Evolutionary conservation across 1,139 yeast species (phyloP), one percentile per base, ranked within the genome.

Genomic region (Spathaspora sp.): DNA sequence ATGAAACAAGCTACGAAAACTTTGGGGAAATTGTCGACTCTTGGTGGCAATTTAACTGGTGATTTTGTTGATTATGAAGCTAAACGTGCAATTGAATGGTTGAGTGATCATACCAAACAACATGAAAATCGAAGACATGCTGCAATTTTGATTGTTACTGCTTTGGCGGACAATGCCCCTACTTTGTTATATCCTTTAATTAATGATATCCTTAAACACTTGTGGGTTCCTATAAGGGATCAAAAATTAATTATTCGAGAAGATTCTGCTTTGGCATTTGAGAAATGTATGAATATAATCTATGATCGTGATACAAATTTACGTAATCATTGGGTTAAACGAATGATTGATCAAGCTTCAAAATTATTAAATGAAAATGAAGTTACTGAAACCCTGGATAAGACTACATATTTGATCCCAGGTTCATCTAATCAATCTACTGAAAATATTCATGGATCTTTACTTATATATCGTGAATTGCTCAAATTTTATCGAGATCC

Each of bases 1-100:
- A 88, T 91, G 91, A 80, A 82, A 52, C 80, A 86, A 29, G 97
- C 98, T 2, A 89, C 96, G 1, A 78, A 77, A 45, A 88, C 97
- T 0, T 72, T 93, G 55, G 98, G 98, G 7, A 86, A 86, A 56
- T 71, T 93, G 53, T 96, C 98, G 0, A 81, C 86, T 1, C 91
- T 96, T 0, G 96, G 96, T 23, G 95, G 96, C 1, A 82, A 95
- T 1, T 69, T 90, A 46, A 89, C 96, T 0, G 90, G 95, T 0
- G 97, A 90, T 47, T 86, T 93, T 64, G 97, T 93, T 25, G 97
- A 91, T 53, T 87, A 83, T 56, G 97, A 93, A 62, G 95, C 95
- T 10, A 88, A 87, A 59, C 76, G 90, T 47, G 90, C 97, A 41
- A 75, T 91, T 45, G 98, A 93, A 63, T 87, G 97, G 95, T 76